phyloP scores from a whole-genome alignment of 176 grass and related monocot species.

The Oryza glaberrima region DNA sequence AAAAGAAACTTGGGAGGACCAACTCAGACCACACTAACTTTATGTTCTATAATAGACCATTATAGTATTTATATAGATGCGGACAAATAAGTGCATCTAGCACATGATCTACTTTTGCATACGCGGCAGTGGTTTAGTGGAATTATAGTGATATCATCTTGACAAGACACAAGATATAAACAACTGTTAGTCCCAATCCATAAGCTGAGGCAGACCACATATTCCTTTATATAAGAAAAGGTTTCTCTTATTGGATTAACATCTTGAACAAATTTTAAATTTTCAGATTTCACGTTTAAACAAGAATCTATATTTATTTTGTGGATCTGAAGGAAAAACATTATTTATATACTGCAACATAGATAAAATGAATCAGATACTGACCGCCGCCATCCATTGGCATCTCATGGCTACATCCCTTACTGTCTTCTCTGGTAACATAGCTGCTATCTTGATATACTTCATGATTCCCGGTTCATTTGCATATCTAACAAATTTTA shows the following conservation, averaged over 20 bases:
- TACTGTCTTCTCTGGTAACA: constrained; percentile 88
- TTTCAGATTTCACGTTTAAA: constrained; percentile 27
- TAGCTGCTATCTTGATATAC: constrained; percentile 95
- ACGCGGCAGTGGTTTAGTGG: constrained; percentile 32
- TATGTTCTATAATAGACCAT: constrained; percentile 33
- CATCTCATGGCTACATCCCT: constrained; percentile 99
- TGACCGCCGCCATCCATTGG: constrained; percentile 91
- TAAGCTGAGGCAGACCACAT: constrained; percentile 32
- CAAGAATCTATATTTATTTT: not conserved
- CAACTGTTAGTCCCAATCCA: constrained; percentile 36
- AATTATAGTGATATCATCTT: constrained; percentile 46
- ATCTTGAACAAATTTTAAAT: constrained; percentile 13
- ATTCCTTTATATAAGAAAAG: constrained; percentile 33
- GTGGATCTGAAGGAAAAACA: not conserved
- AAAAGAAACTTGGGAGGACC: constrained; percentile 43
- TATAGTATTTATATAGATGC: constrained; percentile 43
- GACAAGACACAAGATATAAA: constrained; percentile 44
- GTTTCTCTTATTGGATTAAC: constrained; percentile 25
- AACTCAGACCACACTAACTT: constrained; percentile 54
- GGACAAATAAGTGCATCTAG: constrained; percentile 50
- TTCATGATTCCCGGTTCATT: constrained; percentile 89
- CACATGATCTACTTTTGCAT: constrained; percentile 44
- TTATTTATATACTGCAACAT: constrained; percentile 18
- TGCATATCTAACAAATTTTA: constrained; percentile 66
- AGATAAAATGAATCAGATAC: constrained; percentile 39